Evolutionary conservation across 768 basidiomycete species (phyloP).

Genomic region (Cyclocybe cylindracea): DNA sequence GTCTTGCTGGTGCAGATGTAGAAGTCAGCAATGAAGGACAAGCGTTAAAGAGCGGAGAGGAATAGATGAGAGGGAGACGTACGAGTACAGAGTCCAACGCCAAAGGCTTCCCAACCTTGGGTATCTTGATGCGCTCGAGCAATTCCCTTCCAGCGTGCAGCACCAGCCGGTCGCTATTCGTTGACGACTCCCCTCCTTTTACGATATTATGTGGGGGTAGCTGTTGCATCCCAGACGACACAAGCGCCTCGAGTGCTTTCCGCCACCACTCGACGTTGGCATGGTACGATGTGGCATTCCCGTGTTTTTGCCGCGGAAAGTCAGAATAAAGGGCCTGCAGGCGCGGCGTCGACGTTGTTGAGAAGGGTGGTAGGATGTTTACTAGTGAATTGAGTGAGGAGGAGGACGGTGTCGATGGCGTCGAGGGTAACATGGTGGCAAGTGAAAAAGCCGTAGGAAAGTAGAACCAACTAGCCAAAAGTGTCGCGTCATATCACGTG

Average conservation of each 20-base stretch:
- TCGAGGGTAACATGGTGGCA: slow-evolving; percentile 7
- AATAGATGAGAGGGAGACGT: slow-evolving; percentile 33
- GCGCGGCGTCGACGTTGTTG: slow-evolving; percentile 49
- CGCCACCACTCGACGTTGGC: slow-evolving; percentile 92
- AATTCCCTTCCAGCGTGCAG: slow-evolving; percentile 56
- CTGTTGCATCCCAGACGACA: slow-evolving; percentile 57
- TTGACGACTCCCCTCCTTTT: neutral
- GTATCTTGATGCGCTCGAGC: slow-evolving; percentile 60
- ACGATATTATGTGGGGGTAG: neutral
- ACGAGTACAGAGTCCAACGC: slow-evolving; percentile 74
- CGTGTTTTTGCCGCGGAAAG: slow-evolving; percentile 77
- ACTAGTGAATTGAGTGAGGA: slow-evolving; percentile 32
- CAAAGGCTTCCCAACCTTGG: slow-evolving; percentile 76
- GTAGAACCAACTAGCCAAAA: neutral
- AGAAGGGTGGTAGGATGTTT: slow-evolving; percentile 53
- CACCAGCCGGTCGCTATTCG: slow-evolving; percentile 51
- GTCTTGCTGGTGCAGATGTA: slow-evolving; percentile 57
- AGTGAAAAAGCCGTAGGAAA: neutral
- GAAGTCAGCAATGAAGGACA: slow-evolving; percentile 23
- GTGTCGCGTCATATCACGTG: slow-evolving; percentile 17
- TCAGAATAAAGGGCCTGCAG: slow-evolving; percentile 87
- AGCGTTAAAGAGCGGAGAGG: neutral
- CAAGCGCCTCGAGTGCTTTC: slow-evolving; percentile 58
- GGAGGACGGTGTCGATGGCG: slow-evolving; percentile 10
- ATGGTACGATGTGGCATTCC: slow-evolving; percentile 81